These are phyloP conservation scores for Aspergillus egyptiacus DNA, from an alignment of 495 filamentous ascomycete species.

Conservation along the genomic window DNA sequence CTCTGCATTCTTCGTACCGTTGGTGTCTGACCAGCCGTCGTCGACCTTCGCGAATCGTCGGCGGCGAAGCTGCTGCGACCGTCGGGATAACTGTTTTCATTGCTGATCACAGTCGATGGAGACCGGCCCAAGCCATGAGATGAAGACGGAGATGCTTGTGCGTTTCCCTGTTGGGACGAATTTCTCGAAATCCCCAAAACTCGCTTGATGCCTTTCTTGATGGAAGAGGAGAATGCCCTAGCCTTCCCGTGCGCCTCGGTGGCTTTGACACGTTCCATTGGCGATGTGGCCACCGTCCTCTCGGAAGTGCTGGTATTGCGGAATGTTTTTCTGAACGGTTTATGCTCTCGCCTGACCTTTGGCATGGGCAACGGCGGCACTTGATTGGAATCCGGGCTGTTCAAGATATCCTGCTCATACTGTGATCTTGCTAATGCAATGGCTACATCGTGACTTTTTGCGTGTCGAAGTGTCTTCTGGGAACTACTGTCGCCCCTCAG, in stretches of 20 bases:
- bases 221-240: constrained; percentile 52
- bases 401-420: constrained; percentile 35
- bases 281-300: constrained; percentile 23
- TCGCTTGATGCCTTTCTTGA: constrained; percentile 56
- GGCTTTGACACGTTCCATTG: constrained; percentile 20
- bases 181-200: constrained; percentile 50
- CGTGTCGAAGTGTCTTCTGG: constrained; percentile 21
- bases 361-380: constrained; percentile 45
- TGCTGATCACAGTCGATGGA: neutral
- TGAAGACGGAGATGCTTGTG: constrained; percentile 46
- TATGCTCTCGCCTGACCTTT: constrained; percentile 42
- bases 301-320: constrained; percentile 42
- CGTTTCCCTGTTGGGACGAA: constrained; percentile 34
- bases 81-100: neutral
- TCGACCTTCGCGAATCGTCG: constrained; percentile 24
- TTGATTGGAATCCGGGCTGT: constrained; percentile 31
- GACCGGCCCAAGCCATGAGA: constrained; percentile 36
- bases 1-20: constrained; percentile 30
- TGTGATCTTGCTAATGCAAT: constrained; percentile 44
- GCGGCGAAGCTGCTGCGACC: constrained; percentile 14
- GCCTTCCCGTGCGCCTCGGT: constrained; percentile 45
- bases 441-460: constrained; percentile 41
- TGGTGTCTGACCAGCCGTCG: constrained; percentile 29
- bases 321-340: constrained; percentile 55
- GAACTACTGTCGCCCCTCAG: constrained; percentile 36